Evolutionary conservation across 2,329 filamentous ascomycete genomes (phyloP).

Genomic region (Plenodomus tracheiphilus): DNA sequence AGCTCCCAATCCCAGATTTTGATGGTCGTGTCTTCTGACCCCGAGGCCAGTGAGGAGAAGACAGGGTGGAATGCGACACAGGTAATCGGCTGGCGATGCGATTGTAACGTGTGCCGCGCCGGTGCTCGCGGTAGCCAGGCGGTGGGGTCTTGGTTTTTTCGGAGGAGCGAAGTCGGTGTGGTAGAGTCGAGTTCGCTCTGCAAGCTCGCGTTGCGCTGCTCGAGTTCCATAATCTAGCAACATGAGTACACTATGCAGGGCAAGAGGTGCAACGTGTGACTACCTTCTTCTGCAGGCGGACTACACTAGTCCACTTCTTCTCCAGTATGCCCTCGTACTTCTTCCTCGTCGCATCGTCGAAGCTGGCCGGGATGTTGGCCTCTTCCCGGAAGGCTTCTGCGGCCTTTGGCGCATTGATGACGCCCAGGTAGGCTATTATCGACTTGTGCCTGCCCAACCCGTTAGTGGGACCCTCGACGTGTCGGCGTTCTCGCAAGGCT

Average conservation of each 20-base stretch:
- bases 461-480: conserved; percentile 7
- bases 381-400: conserved; percentile 76
- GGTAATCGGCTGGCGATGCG: conserved; percentile 78
- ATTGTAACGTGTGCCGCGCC: conserved; percentile 79
- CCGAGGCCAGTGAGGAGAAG: conserved; percentile 87
- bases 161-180: conserved; percentile 76
- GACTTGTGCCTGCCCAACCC: conserved; percentile 74
- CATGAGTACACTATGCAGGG: conserved; percentile 13
- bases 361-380: conserved; percentile 70
- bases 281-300: conserved; percentile 93
- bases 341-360: conserved; percentile 81
- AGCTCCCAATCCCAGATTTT: conserved; percentile 98
- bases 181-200: conserved; percentile 84
- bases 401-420: conserved; percentile 70
- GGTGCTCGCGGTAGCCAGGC: conserved; percentile 86
- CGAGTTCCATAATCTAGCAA: conserved; percentile 85
- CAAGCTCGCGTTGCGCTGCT: conserved; percentile 70
- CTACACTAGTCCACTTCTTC: conserved; percentile 98
- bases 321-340: conserved; percentile 93
- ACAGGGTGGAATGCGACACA: conserved; percentile 91
- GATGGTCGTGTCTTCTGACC: conserved; percentile 89
- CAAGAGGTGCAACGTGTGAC: not conserved
- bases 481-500: conserved; percentile 42
- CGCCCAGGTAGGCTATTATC: conserved; percentile 83
- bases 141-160: conserved; percentile 79